Percentiles rank a stretch among this genome's conserved stretches.
Evolutionary conservation across 495 filamentous ascomycete species (phyloP).

Genomic region (Neohortaea acidophila): DNA sequence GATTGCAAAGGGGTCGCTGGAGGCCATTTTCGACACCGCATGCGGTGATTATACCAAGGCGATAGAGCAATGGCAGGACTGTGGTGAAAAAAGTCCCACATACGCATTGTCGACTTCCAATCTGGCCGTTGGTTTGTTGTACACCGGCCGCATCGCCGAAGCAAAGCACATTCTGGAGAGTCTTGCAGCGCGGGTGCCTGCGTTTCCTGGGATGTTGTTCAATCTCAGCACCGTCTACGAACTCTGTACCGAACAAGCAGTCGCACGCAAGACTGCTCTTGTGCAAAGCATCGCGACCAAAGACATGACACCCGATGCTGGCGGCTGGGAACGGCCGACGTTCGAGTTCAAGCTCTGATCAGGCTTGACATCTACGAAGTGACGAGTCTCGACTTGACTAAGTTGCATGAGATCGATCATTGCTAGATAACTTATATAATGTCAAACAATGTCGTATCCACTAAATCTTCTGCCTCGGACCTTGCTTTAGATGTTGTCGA

Average conservation of each 20-base stretch:
- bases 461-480: too few relatives aligned
- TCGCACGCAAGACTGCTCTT: slow-evolving; percentile 49
- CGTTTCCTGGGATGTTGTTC: slow-evolving; percentile 65
- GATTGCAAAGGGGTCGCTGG: slow-evolving; percentile 8
- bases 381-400: too few relatives aligned
- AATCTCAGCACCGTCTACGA: slow-evolving; percentile 88
- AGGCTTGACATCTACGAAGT: too few relatives aligned
- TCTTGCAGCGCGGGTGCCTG: slow-evolving; percentile 42
- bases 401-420: too few relatives aligned
- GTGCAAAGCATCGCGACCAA: slow-evolving; percentile 51
- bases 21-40: slow-evolving; percentile 59
- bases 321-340: slow-evolving; percentile 55
- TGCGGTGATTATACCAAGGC: slow-evolving; percentile 56
- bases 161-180: slow-evolving; percentile 51
- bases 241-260: slow-evolving; percentile 65
- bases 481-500: too few relatives aligned
- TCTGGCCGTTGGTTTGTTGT: slow-evolving; percentile 66
- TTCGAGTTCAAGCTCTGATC: slow-evolving; percentile 64
- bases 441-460: too few relatives aligned
- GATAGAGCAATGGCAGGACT: slow-evolving; percentile 43
- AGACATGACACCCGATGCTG: slow-evolving; percentile 23
- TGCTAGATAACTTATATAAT: too few relatives aligned
- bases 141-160: slow-evolving; percentile 59
- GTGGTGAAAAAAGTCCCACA: slow-evolving; percentile 28
- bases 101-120: slow-evolving; percentile 60